phyloP scores from a whole-genome alignment of 202 grass and related monocot genomes.

The Carex arenaria region DNA sequence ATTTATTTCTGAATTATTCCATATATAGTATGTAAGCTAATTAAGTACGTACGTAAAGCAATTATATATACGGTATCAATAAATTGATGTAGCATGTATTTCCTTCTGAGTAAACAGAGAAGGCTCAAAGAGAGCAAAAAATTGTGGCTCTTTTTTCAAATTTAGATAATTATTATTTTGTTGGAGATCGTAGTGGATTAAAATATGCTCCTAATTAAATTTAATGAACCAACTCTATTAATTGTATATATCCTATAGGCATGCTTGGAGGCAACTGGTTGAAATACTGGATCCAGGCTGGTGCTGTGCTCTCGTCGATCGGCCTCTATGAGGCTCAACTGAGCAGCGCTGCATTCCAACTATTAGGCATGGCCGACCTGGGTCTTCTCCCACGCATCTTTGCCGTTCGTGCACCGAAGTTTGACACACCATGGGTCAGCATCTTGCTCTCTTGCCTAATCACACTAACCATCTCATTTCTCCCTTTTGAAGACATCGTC shows the following conservation, averaged over 20 bases:
- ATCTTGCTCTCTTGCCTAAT: slow-evolving; percentile 29
- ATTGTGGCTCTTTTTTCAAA: too few relatives aligned
- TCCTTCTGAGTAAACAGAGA: too few relatives aligned
- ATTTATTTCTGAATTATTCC: not conserved
- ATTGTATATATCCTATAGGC: slow-evolving; percentile 22
- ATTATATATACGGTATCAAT: too few relatives aligned
- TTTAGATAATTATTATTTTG: too few relatives aligned
- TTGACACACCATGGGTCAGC: slow-evolving; percentile 42
- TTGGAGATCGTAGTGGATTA: too few relatives aligned
- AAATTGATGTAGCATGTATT: too few relatives aligned
- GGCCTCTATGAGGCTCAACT: slow-evolving; percentile 60
- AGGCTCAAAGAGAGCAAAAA: too few relatives aligned
- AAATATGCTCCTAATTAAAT: not conserved
- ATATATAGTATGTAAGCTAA: not conserved
- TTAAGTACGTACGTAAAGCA: too few relatives aligned
- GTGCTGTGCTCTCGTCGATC: slow-evolving; percentile 47
- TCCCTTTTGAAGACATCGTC: slow-evolving; percentile 48
- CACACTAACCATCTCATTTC: slow-evolving; percentile 40
- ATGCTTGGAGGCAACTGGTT: slow-evolving; percentile 47
- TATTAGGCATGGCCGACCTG: slow-evolving; percentile 54
- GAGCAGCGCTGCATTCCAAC: slow-evolving; percentile 54
- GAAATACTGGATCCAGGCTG: slow-evolving; percentile 47
- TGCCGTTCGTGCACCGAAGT: slow-evolving; percentile 24
- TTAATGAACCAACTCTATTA: not conserved
- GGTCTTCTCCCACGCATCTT: slow-evolving; percentile 46